A percentile compares a stretch with the other conserved stretches of the same genome.
Conservation (phyloP, 2,329 filamentous ascomycete genomes). For the Fusarium gaditjirri region DNA sequence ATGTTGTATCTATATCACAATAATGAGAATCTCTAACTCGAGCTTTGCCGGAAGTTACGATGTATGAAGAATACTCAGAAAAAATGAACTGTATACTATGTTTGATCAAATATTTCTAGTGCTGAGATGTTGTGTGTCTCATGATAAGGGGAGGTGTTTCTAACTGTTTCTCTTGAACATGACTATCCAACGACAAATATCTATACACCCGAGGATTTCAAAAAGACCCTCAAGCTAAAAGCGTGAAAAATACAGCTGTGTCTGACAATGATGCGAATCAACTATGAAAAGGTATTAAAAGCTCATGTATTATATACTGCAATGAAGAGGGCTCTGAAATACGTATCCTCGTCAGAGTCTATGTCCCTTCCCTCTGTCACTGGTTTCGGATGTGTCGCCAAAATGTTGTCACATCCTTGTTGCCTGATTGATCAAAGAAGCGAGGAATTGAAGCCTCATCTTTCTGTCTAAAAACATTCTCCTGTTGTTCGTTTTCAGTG, state of each 20-base stretch:
- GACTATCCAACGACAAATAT: no score
- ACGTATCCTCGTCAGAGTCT: neutral
- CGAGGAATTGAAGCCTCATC: neutral
- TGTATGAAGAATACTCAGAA: rapidly evolving
- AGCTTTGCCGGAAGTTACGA: no score
- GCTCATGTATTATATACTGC: rapidly evolving
- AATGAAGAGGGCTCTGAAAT: neutral
- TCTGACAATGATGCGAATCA: neutral
- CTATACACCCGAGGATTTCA: no score
- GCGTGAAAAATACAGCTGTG: neutral
- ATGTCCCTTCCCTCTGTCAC: no score
- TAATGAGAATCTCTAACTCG: no score
- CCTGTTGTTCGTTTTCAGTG: no score
- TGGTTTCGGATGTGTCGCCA: neutral
- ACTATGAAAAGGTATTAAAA: no score
- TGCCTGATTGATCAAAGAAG: neutral
- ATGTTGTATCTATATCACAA: neutral
- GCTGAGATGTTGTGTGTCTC: neutral
- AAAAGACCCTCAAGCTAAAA: rapidly evolving
- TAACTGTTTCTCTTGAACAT: rapidly evolving
- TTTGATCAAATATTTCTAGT: rapidly evolving
- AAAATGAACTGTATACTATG: rapidly evolving
- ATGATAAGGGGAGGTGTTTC: rapidly evolving
- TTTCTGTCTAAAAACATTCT: neutral
- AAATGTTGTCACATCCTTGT: neutral